Percentiles rank a stretch among this genome's conserved stretches.
Evolutionary conservation across 2,329 filamentous ascomycete genomes (phyloP).

Genomic region (Apiospora rasikravindrae): DNA sequence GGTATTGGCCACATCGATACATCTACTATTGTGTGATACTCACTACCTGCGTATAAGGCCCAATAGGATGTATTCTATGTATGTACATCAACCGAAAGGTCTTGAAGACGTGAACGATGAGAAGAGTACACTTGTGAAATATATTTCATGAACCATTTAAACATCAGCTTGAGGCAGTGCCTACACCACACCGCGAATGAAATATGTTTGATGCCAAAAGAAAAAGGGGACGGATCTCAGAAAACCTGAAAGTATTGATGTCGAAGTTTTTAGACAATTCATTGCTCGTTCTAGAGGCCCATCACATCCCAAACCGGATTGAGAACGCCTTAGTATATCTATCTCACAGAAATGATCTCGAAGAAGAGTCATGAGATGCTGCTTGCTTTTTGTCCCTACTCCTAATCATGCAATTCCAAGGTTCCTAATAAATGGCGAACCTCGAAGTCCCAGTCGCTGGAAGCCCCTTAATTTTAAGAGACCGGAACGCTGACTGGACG

Average conservation of each 20-base stretch:
- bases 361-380: constrained; percentile 20
- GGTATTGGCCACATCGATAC: no score
- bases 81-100: no score
- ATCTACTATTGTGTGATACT: no score
- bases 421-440: background rate
- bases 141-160: background rate
- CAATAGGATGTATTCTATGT: no score
- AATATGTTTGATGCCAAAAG: background rate
- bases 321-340: constrained; percentile 20
- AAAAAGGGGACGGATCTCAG: background rate
- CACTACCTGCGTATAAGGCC: no score
- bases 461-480: background rate
- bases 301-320: constrained; percentile 13
- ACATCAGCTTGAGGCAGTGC: background rate
- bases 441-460: constrained; percentile 10
- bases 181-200: background rate
- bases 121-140: background rate
- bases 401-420: constrained; percentile 12
- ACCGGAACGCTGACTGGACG: background rate
- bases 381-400: constrained; percentile 21
- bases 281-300: constrained; percentile 19
- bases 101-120: no score
- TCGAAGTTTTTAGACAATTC: background rate
- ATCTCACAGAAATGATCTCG: constrained; percentile 19
- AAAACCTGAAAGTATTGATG: background rate